Evolutionary conservation across 2,329 filamentous ascomycete genomes (phyloP).

Genomic region (Dactylella cylindrospora): DNA sequence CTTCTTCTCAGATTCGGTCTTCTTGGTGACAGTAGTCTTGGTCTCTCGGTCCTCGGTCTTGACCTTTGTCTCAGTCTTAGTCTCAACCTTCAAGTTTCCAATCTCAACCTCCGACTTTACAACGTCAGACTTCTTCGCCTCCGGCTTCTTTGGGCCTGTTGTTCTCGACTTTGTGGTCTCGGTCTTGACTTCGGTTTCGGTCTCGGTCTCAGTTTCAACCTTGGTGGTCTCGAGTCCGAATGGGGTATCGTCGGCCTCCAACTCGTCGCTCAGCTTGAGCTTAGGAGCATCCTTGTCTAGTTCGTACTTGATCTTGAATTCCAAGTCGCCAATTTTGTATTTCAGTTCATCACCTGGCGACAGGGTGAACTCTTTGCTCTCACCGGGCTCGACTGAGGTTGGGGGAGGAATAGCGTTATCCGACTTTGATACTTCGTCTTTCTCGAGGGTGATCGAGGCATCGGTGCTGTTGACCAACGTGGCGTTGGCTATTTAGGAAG

Average conservation of each 20-base stretch:
- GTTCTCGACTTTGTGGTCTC: neutral
- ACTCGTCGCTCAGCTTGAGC: slow-evolving; percentile 37
- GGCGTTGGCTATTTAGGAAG: too few species aligned
- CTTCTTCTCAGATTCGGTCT: slow-evolving; percentile 33
- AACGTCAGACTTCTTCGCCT: slow-evolving; percentile 3
- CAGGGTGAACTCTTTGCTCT: slow-evolving; percentile 8
- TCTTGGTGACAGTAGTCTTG: slow-evolving; percentile 11
- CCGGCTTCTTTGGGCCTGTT: neutral
- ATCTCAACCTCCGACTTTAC: slow-evolving; percentile 27
- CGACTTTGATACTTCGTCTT: too few species aligned
- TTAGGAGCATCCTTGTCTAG: slow-evolving; percentile 24
- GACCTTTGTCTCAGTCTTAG: slow-evolving; percentile 28
- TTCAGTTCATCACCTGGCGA: slow-evolving; percentile 27
- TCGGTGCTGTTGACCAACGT: too few species aligned
- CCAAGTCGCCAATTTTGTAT: neutral
- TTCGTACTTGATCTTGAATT: slow-evolving; percentile 32
- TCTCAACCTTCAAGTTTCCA: slow-evolving; percentile 21
- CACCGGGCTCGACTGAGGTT: neutral
- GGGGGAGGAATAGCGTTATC: too few species aligned
- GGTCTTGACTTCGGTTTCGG: slow-evolving; percentile 4
- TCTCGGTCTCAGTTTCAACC: neutral
- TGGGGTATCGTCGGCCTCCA: slow-evolving; percentile 5
- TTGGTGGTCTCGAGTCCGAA: neutral
- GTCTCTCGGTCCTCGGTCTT: slow-evolving; percentile 28
- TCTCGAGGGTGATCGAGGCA: too few species aligned